Base-by-base conservation (phyloP, 2,329 filamentous ascomycete genomes). In the Stemphylium lycopersici region DNA sequence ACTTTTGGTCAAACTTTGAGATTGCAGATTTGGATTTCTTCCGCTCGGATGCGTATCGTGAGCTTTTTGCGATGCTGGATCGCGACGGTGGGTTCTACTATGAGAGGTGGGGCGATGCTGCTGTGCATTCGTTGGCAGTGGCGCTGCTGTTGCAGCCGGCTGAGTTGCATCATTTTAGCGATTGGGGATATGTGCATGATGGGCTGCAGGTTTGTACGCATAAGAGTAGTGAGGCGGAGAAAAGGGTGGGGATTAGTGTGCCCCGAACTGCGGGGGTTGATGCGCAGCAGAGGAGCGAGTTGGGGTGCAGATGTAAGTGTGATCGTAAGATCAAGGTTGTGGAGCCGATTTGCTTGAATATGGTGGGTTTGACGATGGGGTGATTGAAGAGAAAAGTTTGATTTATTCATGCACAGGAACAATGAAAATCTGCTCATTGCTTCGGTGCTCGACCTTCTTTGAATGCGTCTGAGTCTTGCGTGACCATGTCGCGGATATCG, bases 1-100 rank as follows among this genome's bases (percentile, higher is more conserved):
- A 98, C 76, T 97, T 97, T 80, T 98, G 93, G 93, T 93, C 87
- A 68, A 98, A 98, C 76, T 98, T 98, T 66, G 93, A 98, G 77
- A 93, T 98, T 68, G 93, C 84, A 38, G 90, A 96, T 75, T 86
- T 98, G 84, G 85, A 85, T 58, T 96, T 97, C 76, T 98, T 91
- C 88, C 83, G 93, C 44, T 90, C 90, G 67, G 84, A 91, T 72
- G 83, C 85, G 31, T 97, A 98, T 73, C 90, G 96, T 71, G 90
- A 93, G 59, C 96, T 96, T 74, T 98, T 98, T 72, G 87, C 93
- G 70, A 91, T 96, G 73, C 83, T 98, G 22, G 61, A 64, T 31
- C 32, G 48, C 2, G 56, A 58, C 6, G 58, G 58, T 0, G 58
- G 60, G 3, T 62, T 62, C 16, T 63, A 59, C 31, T 63, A 59